Evolutionary conservation across 257 asterid species (phyloP), one percentile per base, ranked within the genome.

Genomic region (Gentiana dahurica): DNA sequence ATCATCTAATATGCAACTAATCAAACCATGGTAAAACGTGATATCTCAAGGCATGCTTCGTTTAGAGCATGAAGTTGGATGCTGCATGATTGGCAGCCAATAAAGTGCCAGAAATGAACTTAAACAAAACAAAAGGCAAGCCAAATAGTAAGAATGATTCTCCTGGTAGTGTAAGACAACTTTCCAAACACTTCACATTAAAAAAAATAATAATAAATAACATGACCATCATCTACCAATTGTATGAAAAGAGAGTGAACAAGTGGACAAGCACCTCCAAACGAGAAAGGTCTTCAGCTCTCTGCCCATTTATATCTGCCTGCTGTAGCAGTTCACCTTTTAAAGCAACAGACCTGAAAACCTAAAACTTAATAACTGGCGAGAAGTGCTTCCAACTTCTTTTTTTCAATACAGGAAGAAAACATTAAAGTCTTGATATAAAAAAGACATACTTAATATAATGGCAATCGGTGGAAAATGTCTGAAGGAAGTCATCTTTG

Each of bases 401-500:
- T 7, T 41, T 41, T 3, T 24, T 2, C 45, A 49, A 45, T 12
- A 9, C 33, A 13, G 32, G 10, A 24, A 5, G 9, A 41, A 41
- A 37, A 46, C 36, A 13, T 4, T 13, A 36, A 3, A 34, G 64
- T 34, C 3, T 36, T 8, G 58, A 46, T 44, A 43, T n/a, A 12
- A 54, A 48, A 1, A 3, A 51, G 49, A 67, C 87, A 35, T 83
- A 92, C 98, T 78, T 82, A 33, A 92, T 53, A 75, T 77, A 85
- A 57, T 75, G 65, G 53, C 77, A 33, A 45, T 85, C 94, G 33
- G 87, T 60, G 54, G 93, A 76, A 76, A 92, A 88, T 8, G 93
- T 83, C 67, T 74, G 79, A 55, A 92, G 85, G 68, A 92, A 88
- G 60, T 82, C 94, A 12, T 85, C 87, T 74, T 85, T 92, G 62